Percentiles rank a stretch among this genome's conserved stretches.
Evolutionary conservation across 495 filamentous ascomycete species (phyloP).

Genomic region (Stereocaulon alpinum): DNA sequence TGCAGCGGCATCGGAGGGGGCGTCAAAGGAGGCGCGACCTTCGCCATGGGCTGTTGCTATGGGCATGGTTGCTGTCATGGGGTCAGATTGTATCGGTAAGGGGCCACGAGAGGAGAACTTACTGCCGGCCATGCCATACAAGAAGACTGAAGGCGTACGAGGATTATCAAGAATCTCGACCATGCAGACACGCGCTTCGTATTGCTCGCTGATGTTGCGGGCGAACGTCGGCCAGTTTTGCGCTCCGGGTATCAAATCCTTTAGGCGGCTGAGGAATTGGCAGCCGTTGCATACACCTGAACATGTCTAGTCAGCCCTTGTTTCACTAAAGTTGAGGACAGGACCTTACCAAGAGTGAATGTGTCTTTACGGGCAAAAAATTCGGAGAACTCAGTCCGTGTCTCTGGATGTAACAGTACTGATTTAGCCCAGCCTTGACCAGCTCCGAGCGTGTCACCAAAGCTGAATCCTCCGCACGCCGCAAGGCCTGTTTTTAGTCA

Average conservation of each 20-base stretch:
- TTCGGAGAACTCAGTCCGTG: conserved; percentile 60
- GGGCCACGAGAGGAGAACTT: neutral
- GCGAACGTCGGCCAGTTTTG: conserved; percentile 81
- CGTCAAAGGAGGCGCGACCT: conserved; percentile 68
- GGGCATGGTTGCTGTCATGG: conserved; percentile 45
- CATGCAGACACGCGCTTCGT: conserved; percentile 85
- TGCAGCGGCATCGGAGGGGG: conserved; percentile 19
- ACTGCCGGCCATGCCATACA: conserved; percentile 81
- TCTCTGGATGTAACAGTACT: conserved; percentile 70
- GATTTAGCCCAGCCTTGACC: conserved; percentile 96
- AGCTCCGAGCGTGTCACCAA: conserved; percentile 91
- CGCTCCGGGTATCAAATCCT: conserved; percentile 77
- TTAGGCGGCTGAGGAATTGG: conserved; percentile 82
- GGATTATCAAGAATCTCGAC: conserved; percentile 62
- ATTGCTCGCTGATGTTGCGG: conserved; percentile 78
- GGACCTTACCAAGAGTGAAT: conserved; percentile 55
- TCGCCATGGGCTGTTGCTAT: conserved; percentile 90
- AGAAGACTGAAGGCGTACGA: conserved; percentile 66
- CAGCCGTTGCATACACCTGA: conserved; percentile 87
- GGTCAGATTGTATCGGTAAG: neutral
- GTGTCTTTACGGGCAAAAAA: conserved; percentile 90
- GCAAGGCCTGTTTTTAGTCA: conserved; percentile 53
- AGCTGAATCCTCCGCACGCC: conserved; percentile 93
- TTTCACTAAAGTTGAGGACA: too few relatives aligned
- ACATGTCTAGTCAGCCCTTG: neutral